Base-by-base conservation (phyloP, 495 filamentous ascomycete genomes). In the Lentithecium fluviatile region DNA sequence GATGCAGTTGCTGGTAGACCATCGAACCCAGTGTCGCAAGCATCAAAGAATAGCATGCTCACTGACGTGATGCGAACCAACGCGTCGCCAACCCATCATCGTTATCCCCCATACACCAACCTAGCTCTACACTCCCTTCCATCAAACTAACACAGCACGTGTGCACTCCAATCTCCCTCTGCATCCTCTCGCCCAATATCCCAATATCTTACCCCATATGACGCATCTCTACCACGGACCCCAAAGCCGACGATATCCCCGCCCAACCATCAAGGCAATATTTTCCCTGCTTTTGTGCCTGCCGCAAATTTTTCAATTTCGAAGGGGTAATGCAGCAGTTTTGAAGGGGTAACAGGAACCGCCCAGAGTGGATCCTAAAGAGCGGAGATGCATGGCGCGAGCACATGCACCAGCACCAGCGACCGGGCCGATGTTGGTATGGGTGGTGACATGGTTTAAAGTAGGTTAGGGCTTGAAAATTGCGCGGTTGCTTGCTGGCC, bases 321-420 rank as follows among this genome's bases (percentile, higher is more conserved):
- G 55, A 54, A 59, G 61, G 61, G 54, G 61, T 64, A 64, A 65
- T 45, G 20, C 42, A 36, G 26, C 11, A 52, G 56, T 68, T 68
- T 60, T 54, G 65, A 68, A 61, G 60, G 65, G 65, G 65, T 67
- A 67, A 67, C 55, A 45, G 24, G 42, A 67, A 64, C 42, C 15
- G n/a, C 17, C 37, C 10, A 43, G 38, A 51, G 58, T 62, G 54
- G 55, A 52, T 15, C 5, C 45, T 45, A 17, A 37, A 10, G 12
- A 12, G 38, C 24, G 46, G 25, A 29, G 21, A 20, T 26, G 56
- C n/a, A 21, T 23, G 45, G 36, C 19, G 26, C 21, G 29, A 3
- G 10, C 10, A 10, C 4, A 10, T 4, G 10, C 15, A 15, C 10
- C 11, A 13, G 43, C 19, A 6, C 12, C 15, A 8, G 38, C n/a